Percentiles rank a stretch among this genome's conserved stretches.
These are phyloP conservation scores for Cucumis hystrix DNA, from an alignment of 306 rosid species.

Conservation along the genomic window DNA sequence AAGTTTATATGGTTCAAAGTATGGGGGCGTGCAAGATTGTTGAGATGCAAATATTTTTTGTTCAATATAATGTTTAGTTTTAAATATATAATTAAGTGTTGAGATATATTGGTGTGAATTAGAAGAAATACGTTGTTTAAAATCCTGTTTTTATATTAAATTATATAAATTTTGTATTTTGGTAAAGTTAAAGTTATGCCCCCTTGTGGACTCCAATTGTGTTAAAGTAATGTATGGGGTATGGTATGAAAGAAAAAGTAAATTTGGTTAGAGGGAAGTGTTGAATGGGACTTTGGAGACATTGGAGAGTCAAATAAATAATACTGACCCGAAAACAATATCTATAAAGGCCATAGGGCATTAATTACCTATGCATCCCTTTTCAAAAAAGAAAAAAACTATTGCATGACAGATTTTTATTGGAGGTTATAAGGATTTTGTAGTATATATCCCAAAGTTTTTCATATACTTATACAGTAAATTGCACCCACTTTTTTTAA, in stretches of 20 bases:
- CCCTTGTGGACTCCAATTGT: not conserved
- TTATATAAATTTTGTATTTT: not conserved
- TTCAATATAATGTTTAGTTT: not conserved
- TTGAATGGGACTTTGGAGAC: not conserved
- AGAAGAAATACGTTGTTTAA: not conserved
- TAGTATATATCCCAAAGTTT: too few species aligned
- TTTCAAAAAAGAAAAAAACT: too few species aligned
- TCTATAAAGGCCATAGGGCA: too few species aligned
- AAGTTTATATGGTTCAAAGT: not conserved
- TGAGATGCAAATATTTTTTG: not conserved
- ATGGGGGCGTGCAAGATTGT: not conserved
- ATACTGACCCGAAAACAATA: not conserved
- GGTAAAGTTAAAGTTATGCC: not conserved
- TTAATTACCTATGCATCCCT: too few species aligned
- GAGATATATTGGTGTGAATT: not conserved
- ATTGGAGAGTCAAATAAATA: not conserved
- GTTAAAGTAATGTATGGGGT: not conserved
- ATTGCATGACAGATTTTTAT: too few species aligned
- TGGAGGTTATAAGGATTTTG: too few species aligned
- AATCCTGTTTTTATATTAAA: not conserved
- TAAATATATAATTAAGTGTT: not conserved
- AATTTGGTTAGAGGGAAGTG: not conserved
- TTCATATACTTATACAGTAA: too few species aligned
- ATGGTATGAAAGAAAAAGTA: not conserved
- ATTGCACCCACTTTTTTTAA: too few species aligned